Conservation (phyloP, 257 asterid genomes). For the Nicotiana noctiflora region DNA sequence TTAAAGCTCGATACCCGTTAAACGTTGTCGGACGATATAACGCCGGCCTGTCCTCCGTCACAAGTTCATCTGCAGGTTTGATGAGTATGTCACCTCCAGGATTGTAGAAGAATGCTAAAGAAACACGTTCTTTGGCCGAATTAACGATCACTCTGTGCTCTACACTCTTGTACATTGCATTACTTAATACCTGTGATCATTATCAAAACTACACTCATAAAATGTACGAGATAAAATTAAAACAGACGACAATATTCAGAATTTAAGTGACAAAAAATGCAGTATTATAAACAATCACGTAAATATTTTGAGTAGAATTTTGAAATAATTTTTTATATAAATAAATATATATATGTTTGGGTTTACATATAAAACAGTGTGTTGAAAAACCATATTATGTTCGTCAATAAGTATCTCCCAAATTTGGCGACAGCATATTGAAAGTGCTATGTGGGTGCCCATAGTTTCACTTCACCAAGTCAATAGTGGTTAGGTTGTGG, state of each 20-base stretch:
- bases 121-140: conserved; percentile 25
- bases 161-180: conserved; percentile 32
- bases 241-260: not conserved
- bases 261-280: not conserved
- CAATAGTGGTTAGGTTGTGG: too few relatives aligned
- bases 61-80: conserved; percentile 27
- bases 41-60: conserved; percentile 9
- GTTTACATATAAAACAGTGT: too few relatives aligned
- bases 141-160: conserved; percentile 42
- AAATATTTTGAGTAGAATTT: not conserved
- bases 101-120: conserved; percentile 33
- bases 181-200: conserved; percentile 24
- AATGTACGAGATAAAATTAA: not conserved
- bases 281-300: not conserved
- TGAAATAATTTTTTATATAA: too few relatives aligned
- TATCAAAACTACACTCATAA: not conserved
- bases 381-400: too few relatives aligned
- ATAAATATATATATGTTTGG: not conserved
- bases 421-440: too few relatives aligned
- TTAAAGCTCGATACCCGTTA: conserved; percentile 25
- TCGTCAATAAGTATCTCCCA: too few relatives aligned
- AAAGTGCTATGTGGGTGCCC: too few relatives aligned
- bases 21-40: conserved; percentile 22
- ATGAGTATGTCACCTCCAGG: conserved; percentile 26
- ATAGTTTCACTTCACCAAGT: too few relatives aligned